Percentiles rank a stretch among this genome's conserved stretches.
Conservation (phyloP, 2,329 filamentous ascomycete genomes). For the Fusarium udum region DNA sequence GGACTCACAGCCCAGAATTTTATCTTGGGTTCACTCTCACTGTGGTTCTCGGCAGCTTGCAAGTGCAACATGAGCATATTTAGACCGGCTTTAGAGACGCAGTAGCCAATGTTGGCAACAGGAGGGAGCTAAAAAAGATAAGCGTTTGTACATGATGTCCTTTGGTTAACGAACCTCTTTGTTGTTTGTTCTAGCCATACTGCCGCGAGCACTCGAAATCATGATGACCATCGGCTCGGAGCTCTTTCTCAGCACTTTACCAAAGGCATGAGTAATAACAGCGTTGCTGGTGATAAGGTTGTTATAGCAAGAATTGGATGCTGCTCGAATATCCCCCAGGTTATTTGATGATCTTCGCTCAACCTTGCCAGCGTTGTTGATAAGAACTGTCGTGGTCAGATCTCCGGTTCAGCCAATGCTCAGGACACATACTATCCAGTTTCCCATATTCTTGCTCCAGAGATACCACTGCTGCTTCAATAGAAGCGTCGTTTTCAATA, state of each 20-base stretch:
- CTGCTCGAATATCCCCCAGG: background rate
- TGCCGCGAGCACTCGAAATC: constrained; percentile 15
- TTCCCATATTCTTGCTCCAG: background rate
- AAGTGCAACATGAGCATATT: constrained; percentile 12
- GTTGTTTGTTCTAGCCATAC: background rate
- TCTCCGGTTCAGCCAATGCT: accelerated
- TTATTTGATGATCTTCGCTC: background rate
- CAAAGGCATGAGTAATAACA: background rate
- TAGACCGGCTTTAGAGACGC: constrained; percentile 1
- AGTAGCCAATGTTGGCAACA: constrained; percentile 11
- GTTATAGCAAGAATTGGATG: constrained; percentile 5
- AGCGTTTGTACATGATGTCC: background rate
- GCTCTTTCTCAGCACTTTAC: background rate
- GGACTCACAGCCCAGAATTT: constrained; percentile 11
- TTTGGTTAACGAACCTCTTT: background rate
- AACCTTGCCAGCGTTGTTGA: constrained; percentile 11
- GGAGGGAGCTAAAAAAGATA: background rate
- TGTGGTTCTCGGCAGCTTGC: background rate
- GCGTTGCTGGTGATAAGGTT: constrained; percentile 13
- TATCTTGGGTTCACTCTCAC: background rate
- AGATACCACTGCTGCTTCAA: background rate
- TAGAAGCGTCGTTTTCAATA: background rate
- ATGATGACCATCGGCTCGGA: constrained; percentile 6
- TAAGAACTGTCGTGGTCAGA: background rate
- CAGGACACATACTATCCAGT: background rate